A percentile compares a stretch with the other conserved stretches of the same genome.
These are phyloP conservation scores for Begonia loranthoides DNA, from an alignment of 306 rosid species.

Conservation along the genomic window DNA sequence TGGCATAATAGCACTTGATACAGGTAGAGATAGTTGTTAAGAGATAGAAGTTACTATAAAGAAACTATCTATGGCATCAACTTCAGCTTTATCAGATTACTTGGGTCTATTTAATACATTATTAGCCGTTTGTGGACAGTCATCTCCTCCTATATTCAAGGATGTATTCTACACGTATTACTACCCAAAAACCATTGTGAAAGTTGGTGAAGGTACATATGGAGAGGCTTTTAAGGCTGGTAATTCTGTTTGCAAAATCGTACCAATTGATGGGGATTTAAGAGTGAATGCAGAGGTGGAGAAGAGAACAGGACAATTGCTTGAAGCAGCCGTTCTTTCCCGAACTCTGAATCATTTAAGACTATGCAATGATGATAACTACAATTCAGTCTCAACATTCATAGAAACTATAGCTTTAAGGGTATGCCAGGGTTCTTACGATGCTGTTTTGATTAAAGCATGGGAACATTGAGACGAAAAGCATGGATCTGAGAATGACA, in stretches of 20 bases:
- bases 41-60: too few species aligned
- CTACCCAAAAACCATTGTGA: constrained; percentile 35
- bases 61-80: too few species aligned
- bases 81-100: constrained; percentile 28
- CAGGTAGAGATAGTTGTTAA: too few species aligned
- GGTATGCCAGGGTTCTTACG: constrained; percentile 82
- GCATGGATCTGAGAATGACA: constrained; percentile 70
- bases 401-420: constrained; percentile 55
- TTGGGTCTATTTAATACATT: too few species aligned
- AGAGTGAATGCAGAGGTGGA: too few species aligned
- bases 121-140: constrained; percentile 74
- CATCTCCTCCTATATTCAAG: constrained; percentile 56
- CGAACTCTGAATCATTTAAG: constrained; percentile 70
- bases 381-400: constrained; percentile 51
- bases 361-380: constrained; percentile 22
- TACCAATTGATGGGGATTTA: too few species aligned
- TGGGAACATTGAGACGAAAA: constrained; percentile 79
- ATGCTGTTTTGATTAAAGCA: constrained; percentile 42
- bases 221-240: too few species aligned
- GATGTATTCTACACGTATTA: constrained; percentile 51
- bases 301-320: constrained; percentile 78
- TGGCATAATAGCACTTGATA: too few species aligned
- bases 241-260: too few species aligned
- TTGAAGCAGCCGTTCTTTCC: constrained; percentile 83
- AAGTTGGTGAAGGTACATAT: constrained; percentile 87